Base-by-base conservation (phyloP, 495 filamentous ascomycete species). In the Hyaloscypha finlandica region DNA sequence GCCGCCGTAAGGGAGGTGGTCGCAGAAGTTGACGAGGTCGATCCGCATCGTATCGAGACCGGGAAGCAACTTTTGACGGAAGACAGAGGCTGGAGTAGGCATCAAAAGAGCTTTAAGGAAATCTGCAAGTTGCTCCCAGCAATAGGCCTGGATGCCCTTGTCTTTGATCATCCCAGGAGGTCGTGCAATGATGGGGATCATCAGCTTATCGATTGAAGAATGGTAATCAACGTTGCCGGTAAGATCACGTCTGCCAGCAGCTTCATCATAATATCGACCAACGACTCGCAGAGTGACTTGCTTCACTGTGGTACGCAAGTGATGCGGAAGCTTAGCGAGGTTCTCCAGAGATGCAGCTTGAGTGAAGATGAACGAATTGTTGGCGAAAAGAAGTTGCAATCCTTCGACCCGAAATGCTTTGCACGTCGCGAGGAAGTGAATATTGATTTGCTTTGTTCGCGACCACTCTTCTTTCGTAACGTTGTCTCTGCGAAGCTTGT, bases 291-390 rank as follows among this genome's bases (percentile, higher is more conserved):
- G 61, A 16, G 70, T 82, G 62, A 81, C 69, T 22, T 78, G 68
- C 58, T 75, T 75, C 63, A 84, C 73, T 8, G 69, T 57, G 16
- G 66, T 65, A 51, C 81, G 80, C 53, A 71, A 74, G 19, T 67
- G 52, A 4, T 75, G 29, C 42, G 71, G 66, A 32, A 81, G 62
- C 20, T 75, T 75, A 57, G 69, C 61, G 53, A 84, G 79, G 53
- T 78, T 80, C 22, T 73, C 74, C 9, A 84, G 69, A 8, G 78
- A 74, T n/a, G 74, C 71, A 14, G 74, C 74, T 54, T 68, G 77
- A 2, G 81, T 84, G 74, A 84, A 84, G 29, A 80, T 60, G 51
- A 83, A 82, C 2, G 72, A 72, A 66, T 84, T 84, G 68, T 80
- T 80, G 30, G 61, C 63, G 77, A 81, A 81, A 11, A 84, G 55